A percentile compares a stretch with the other conserved stretches of the same genome.
Conservation (phyloP, 139 green algal genomes). For the Tetraselmis striata region DNA sequence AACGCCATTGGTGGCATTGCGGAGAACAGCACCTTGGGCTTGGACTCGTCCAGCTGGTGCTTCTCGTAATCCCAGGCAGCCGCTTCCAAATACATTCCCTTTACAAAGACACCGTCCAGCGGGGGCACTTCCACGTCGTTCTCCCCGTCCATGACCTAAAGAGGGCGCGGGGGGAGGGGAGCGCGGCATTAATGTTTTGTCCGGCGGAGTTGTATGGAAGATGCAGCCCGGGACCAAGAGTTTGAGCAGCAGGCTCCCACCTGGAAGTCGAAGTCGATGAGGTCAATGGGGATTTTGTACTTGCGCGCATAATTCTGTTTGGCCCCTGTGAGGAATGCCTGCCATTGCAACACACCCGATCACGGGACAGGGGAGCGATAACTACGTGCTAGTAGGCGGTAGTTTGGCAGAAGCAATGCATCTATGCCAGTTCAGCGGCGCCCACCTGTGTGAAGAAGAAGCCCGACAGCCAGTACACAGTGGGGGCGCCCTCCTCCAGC, state of each 20-base stretch:
- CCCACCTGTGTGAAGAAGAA: constrained; percentile 29
- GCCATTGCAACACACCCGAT: too few species aligned
- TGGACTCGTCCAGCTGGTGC: constrained; percentile 52
- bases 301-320: constrained; percentile 23
- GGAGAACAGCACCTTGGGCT: constrained; percentile 67
- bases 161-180: too few species aligned
- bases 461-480: neutral
- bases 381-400: too few species aligned
- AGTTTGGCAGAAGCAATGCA: too few species aligned
- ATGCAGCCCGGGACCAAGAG: too few species aligned
- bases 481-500: constrained; percentile 5
- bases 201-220: too few species aligned
- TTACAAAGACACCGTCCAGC: constrained; percentile 62
- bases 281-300: constrained; percentile 13
- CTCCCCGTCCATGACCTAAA: constrained; percentile 43
- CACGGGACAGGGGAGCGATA: too few species aligned
- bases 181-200: too few species aligned
- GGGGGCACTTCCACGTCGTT: constrained; percentile 28
- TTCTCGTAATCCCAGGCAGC: constrained; percentile 42
- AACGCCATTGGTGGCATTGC: constrained; percentile 64
- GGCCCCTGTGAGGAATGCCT: constrained; percentile 29
- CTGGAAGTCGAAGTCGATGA: constrained; percentile 25
- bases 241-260: too few species aligned
- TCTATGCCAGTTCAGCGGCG: too few species aligned
- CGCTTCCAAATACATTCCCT: constrained; percentile 73